Conservation (phyloP, 768 basidiomycete genomes). For the Pleurotus tuoliensis region DNA sequence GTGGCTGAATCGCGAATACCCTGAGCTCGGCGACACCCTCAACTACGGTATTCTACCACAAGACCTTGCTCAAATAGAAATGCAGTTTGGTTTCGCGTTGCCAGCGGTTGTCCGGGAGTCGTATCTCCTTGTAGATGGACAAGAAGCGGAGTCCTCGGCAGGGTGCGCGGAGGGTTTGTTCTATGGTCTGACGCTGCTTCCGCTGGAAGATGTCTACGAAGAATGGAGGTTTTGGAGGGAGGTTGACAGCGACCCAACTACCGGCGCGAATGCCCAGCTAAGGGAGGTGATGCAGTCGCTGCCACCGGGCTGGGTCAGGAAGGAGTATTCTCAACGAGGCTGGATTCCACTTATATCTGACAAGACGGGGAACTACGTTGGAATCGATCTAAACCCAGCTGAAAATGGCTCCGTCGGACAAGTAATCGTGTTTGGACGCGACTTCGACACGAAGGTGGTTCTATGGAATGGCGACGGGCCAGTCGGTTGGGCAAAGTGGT, state of each 20-base stretch:
- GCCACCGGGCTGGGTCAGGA: constrained; percentile 85
- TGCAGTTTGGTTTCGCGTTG: constrained; percentile 79
- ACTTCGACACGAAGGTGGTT: constrained; percentile 97
- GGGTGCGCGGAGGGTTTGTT: constrained; percentile 90
- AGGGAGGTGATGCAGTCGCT: constrained; percentile 81
- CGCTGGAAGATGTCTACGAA: constrained; percentile 87
- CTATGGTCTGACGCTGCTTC: constrained; percentile 91
- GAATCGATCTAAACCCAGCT: constrained; percentile 88
- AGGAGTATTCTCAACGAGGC: constrained; percentile 87
- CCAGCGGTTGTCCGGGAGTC: constrained; percentile 89
- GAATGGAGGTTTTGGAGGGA: constrained; percentile 98
- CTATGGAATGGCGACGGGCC: constrained; percentile 89
- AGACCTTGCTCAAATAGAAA: constrained; percentile 78
- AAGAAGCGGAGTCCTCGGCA: constrained; percentile 86
- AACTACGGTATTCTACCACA: constrained; percentile 84
- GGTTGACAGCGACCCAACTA: constrained; percentile 83
- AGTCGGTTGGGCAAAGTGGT: constrained; percentile 93
- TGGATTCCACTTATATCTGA: constrained; percentile 97
- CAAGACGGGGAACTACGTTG: constrained; percentile 94
- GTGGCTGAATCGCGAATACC: constrained; percentile 86
- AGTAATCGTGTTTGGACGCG: constrained; percentile 97
- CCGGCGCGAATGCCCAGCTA: constrained; percentile 75
- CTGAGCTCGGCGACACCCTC: constrained; percentile 92
- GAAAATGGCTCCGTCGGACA: constrained; percentile 78
- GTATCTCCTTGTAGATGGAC: constrained; percentile 85